Base-by-base conservation (phyloP, 768 basidiomycete genomes). In the Tricholomella constricta region DNA sequence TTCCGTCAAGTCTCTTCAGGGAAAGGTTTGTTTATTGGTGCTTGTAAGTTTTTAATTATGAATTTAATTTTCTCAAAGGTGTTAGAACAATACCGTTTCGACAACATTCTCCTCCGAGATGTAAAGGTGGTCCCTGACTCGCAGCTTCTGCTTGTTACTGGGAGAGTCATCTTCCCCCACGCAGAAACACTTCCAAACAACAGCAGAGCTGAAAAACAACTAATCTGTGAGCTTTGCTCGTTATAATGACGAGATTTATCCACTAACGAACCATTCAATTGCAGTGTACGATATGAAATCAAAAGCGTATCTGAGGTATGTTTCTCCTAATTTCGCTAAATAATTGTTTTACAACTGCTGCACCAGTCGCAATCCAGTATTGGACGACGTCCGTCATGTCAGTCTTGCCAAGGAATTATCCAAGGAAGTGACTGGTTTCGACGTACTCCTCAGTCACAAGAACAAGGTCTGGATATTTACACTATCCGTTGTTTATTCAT, bases 191-290 rank as follows among this genome's bases (percentile, higher is more conserved):
- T 45, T 17, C 52, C 52, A 6, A 43, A 17, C 10, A 55, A 52
- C 38, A 42, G 51, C 23, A 34, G 52, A 19, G 53, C 56, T n/a
- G 59, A 60, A 43, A 60, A 60, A 27, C 59, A 55, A 29, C 14
- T 60, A 15, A 57, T 60, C 5, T 10, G 59, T 60, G 38, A n/a
- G 56, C 44, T 17, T 15, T 10, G 26, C 40, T 22, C n/a, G n/a
- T n/a, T n/a, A n/a, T n/a, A n/a, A n/a, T 17, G 1, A 6, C 10
- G 20, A 15, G 8, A 22, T 1, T 10, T 11, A 23, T 22, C 46
- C 22, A 41, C 35, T 9, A 23, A 17, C 20, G 40, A 34, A 32
- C 29, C 45, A n/a, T n/a, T n/a, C n/a, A n/a, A 40, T 31, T 27
- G 35, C 34, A 55, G 46, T 51, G 8, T 54, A 48, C 41, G 54